Percentiles rank a stretch among this genome's conserved stretches.
Evolutionary conservation across 306 rosid species (phyloP).

Genomic region (Quercus parvula): DNA sequence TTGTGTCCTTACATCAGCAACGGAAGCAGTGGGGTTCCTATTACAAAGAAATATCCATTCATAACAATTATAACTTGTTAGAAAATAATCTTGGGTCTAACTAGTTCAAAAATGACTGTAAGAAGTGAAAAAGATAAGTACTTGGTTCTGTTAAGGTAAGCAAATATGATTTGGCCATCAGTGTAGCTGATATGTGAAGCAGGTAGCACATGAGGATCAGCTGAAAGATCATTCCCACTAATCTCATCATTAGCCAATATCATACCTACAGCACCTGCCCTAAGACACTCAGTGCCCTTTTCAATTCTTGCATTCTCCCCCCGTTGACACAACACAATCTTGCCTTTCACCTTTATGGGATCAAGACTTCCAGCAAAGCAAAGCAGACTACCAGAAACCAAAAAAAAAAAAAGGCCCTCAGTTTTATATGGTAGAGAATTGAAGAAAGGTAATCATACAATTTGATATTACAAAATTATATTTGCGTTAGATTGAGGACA

Average conservation of each 20-base stretch:
- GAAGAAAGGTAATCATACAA: neutral
- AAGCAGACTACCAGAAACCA: conserved; percentile 17
- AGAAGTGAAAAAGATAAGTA: conserved; percentile 16
- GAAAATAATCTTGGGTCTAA: neutral
- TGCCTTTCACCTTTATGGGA: conserved; percentile 51
- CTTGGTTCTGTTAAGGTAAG: conserved; percentile 48
- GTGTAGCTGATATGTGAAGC: conserved; percentile 35
- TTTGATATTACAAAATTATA: neutral
- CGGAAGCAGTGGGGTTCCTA: conserved; percentile 51
- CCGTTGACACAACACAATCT: conserved; percentile 52
- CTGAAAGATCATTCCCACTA: neutral
- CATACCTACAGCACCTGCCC: conserved; percentile 66
- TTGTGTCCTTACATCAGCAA: conserved; percentile 36
- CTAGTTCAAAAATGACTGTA: neutral
- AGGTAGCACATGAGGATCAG: conserved; percentile 54
- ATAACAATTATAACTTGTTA: neutral
- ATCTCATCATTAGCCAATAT: conserved; percentile 34
- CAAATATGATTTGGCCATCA: conserved; percentile 33
- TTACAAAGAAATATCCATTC: neutral
- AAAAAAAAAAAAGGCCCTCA: too few species aligned
- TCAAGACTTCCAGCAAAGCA: conserved; percentile 47
- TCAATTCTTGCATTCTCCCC: conserved; percentile 21
- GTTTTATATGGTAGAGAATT: too few species aligned
- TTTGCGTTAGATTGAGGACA: neutral
- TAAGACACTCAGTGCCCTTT: conserved; percentile 32